Base-by-base conservation (phyloP, 768 basidiomycete genomes). In the Hemileccinum impolitum region DNA sequence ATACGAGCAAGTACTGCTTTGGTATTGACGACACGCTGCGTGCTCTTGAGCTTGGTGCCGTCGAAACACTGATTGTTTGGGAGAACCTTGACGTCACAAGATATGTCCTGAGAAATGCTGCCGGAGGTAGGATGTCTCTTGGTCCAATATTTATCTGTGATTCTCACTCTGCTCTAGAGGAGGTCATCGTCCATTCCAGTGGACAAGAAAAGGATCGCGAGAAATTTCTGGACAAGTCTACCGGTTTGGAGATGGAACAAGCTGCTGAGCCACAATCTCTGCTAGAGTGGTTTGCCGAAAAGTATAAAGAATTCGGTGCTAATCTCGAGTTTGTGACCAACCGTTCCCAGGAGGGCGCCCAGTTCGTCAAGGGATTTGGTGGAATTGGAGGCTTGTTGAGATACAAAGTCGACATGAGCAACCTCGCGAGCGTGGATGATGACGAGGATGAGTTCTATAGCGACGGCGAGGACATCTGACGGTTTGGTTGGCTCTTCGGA, bases 221-320 rank as follows among this genome's bases (percentile, higher is more conserved):
- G 63, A 94, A 89, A 75, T 98, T 98, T 72, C 67, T 84, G 6
- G 96, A 99, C 78, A 94, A 95, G 70, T 89, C 90, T 4, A 99
- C 94, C 14, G 87, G 90, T 3, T 65, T 84, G 34, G 96, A 99
- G 76, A 99, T 99, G 96, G 96, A 99, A 66, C 86, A 89, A 67
- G 70, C 71, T 9, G 60, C 59, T 2, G 96, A 99, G 57, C 85
- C 96, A 2, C 81, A 89, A 62, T 76, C 89, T 42, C 79, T 98
- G 10, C 82, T 99, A 51, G 96, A 99, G 68, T 98, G 96, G 96
- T 93, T 98, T 67, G 87, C 96, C 39, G 96, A 98, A 67, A 93
- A 94, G 66, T 99, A 98, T 78, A 94, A 91, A 68, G 92, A 95
- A 36, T 98, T 97, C 64, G 96, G 95, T 53, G 91, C 95, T 44